A percentile compares a stretch with the other conserved stretches of the same genome.
phyloP scores from a whole-genome alignment of 2,329 filamentous ascomycete species.

The Sporothrix humicola region DNA sequence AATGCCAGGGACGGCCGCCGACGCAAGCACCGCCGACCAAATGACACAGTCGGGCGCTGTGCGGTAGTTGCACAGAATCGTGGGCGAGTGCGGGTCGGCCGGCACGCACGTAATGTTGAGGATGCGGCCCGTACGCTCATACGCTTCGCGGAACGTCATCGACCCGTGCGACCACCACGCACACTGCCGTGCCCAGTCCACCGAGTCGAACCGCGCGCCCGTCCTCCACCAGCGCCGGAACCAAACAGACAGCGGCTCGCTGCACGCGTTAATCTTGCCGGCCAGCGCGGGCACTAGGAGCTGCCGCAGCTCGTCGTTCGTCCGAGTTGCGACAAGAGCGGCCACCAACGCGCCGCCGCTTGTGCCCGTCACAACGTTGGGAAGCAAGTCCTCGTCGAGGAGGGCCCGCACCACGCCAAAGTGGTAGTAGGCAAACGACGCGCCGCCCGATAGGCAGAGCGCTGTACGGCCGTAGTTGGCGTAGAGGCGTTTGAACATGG shows the following conservation, averaged over 20 bases:
- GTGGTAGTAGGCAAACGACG: constrained; percentile 95
- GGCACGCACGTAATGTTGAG: constrained; percentile 96
- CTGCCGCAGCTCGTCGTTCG: constrained; percentile 85
- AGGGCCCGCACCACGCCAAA: constrained; percentile 91
- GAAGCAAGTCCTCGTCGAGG: constrained; percentile 81
- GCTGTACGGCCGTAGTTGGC: constrained; percentile 93
- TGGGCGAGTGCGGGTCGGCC: constrained; percentile 88
- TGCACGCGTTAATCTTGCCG: constrained; percentile 80
- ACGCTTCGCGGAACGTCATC: constrained; percentile 93
- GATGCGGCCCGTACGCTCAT: constrained; percentile 89
- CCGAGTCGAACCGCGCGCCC: constrained; percentile 89
- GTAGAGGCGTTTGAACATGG: constrained; percentile 83
- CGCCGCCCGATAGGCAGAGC: constrained; percentile 89
- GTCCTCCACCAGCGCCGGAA: constrained; percentile 85
- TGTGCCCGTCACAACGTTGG: constrained; percentile 94
- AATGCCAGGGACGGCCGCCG: constrained; percentile 93
- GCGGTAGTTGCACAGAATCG: constrained; percentile 93
- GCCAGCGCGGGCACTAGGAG: constrained; percentile 88
- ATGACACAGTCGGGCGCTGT: constrained; percentile 97
- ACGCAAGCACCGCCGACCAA: constrained; percentile 94
- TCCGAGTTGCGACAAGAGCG: constrained; percentile 83
- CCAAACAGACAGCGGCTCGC: constrained; percentile 79
- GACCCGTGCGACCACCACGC: constrained; percentile 91
- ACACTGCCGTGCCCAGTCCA: constrained; percentile 85
- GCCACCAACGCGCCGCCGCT: constrained; percentile 93